phyloP scores from a whole-genome alignment of 305 asterid genomes.

The Striga hermonthica region DNA sequence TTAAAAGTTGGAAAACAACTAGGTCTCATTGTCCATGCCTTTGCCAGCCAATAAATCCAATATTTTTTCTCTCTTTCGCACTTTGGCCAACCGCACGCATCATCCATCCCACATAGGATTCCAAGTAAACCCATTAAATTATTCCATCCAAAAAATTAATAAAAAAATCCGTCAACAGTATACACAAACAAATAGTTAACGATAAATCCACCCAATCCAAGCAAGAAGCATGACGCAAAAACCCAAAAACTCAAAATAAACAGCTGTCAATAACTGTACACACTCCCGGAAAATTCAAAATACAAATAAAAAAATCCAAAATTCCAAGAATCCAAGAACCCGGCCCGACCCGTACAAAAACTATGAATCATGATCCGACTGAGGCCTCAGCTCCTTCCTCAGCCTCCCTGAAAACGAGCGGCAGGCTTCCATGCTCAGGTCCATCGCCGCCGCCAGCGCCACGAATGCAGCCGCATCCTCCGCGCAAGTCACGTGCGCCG shows the following conservation, averaged over 20 bases:
- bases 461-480: slow-evolving; percentile 97
- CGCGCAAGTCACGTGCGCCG: slow-evolving; percentile 81
- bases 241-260: slow-evolving; percentile 24
- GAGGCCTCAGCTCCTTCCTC: slow-evolving; percentile 66
- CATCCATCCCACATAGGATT: slow-evolving; percentile 35
- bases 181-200: slow-evolving; percentile 36
- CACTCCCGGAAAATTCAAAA: slow-evolving; percentile 34
- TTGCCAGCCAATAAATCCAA: background rate
- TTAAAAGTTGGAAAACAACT: background rate
- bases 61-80: background rate
- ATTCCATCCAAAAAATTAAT: background rate
- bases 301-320: background rate
- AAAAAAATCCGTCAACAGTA: slow-evolving; percentile 34
- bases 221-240: too few relatives aligned
- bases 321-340: slow-evolving; percentile 24
- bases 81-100: slow-evolving; percentile 12
- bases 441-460: slow-evolving; percentile 93
- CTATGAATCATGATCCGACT: slow-evolving; percentile 40
- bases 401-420: slow-evolving; percentile 65
- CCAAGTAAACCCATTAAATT: slow-evolving; percentile 15
- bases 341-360: slow-evolving; percentile 31
- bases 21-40: background rate
- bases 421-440: slow-evolving; percentile 89
- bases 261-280: slow-evolving; percentile 46
- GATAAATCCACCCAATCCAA: too few relatives aligned